Evolutionary conservation across 306 rosid genomes (phyloP).

Genomic region (Elaeagnus macrophylla): DNA sequence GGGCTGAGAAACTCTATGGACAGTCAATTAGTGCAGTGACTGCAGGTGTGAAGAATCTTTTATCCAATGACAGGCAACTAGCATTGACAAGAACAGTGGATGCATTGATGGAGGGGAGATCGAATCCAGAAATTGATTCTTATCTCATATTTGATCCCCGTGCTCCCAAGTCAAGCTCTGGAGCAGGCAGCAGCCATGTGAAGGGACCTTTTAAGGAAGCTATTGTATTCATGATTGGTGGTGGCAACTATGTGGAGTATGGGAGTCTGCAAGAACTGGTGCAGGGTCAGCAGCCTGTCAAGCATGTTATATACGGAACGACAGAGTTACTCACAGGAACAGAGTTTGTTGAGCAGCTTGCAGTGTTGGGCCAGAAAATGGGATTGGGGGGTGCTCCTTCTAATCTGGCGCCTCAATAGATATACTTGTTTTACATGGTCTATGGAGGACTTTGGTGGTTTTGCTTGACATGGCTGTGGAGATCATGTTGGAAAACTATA

Average conservation of each 20-base stretch:
- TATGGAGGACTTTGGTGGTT: too few relatives aligned
- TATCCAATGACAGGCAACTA: conserved; percentile 83
- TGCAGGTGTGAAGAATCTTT: conserved; percentile 86
- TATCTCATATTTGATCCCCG: conserved; percentile 85
- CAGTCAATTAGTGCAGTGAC: conserved; percentile 91
- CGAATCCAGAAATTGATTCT: conserved; percentile 81
- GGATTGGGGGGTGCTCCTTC: conserved; percentile 54
- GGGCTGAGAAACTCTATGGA: conserved; percentile 96
- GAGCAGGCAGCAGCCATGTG: conserved; percentile 57
- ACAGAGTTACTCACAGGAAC: conserved; percentile 88
- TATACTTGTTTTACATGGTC: conserved; percentile 4
- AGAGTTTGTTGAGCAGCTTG: conserved; percentile 88
- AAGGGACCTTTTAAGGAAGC: conserved; percentile 96
- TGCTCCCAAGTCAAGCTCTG: conserved; percentile 67
- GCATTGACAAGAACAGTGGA: conserved; percentile 92
- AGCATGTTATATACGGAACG: conserved; percentile 81
- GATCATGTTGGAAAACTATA: too few relatives aligned
- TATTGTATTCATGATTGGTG: conserved; percentile 90
- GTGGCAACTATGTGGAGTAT: conserved; percentile 87
- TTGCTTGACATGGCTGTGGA: too few relatives aligned
- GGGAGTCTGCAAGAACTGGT: conserved; percentile 82
- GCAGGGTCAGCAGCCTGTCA: conserved; percentile 68
- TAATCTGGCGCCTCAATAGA: conserved; percentile 39
- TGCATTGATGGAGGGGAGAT: conserved; percentile 87
- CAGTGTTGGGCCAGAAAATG: conserved; percentile 83